Conservation (phyloP, 2,329 filamentous ascomycete species). For the Dothidotthia symphoricarpi region DNA sequence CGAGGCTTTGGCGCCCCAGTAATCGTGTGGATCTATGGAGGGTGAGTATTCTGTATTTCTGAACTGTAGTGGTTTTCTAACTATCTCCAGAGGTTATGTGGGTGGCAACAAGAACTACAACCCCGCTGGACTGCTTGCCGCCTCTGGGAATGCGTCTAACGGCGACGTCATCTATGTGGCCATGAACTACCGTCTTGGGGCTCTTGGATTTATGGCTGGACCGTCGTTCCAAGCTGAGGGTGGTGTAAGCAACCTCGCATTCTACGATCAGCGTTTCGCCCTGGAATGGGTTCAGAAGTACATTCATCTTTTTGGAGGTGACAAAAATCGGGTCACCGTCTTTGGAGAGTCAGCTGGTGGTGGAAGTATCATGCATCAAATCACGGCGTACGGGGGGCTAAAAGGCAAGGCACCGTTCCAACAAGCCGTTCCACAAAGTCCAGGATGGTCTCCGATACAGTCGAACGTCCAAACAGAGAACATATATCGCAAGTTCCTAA, state of each 20-base stretch:
- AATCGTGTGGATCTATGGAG: conserved; percentile 54
- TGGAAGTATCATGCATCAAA: conserved; percentile 43
- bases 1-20: conserved; percentile 44
- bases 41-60: too few relatives aligned
- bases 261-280: conserved; percentile 43
- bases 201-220: conserved; percentile 37
- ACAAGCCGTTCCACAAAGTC: conserved; percentile 41
- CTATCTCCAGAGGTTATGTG: conserved; percentile 51
- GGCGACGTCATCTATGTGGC: conserved; percentile 48
- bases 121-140: conserved; percentile 44
- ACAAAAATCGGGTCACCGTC: conserved; percentile 40
- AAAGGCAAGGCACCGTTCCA: conserved; percentile 42
- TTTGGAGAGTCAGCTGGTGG: conserved; percentile 43
- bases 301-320: conserved; percentile 42
- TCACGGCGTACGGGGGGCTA: conserved; percentile 41
- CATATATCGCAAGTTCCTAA: conserved; percentile 31
- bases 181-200: conserved; percentile 50
- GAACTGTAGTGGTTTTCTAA: too few relatives aligned
- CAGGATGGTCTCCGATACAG: conserved; percentile 39
- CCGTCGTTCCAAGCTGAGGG: conserved; percentile 37
- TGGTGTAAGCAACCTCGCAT: conserved; percentile 35
- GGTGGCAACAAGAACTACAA: conserved; percentile 44
- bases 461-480: conserved; percentile 32
- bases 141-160: conserved; percentile 42
- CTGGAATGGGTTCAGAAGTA: conserved; percentile 43